These are phyloP conservation scores for Coniella lustricola DNA, from an alignment of 2,329 filamentous ascomycete genomes.

Conservation along the genomic window DNA sequence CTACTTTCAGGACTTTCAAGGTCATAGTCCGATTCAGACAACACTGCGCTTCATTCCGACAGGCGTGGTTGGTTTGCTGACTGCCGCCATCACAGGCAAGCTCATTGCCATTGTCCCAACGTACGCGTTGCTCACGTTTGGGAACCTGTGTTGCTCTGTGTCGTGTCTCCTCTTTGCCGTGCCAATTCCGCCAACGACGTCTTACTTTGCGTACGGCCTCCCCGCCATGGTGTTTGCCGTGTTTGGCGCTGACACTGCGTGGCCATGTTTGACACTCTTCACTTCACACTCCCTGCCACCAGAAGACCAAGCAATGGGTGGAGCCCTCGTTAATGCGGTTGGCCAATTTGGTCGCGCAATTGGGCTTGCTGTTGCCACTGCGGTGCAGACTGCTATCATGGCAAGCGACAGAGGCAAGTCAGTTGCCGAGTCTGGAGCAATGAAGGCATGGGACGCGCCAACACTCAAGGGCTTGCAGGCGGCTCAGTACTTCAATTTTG, in stretches of 20 bases:
- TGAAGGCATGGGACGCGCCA: conserved; percentile 36
- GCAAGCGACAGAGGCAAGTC: conserved; percentile 37
- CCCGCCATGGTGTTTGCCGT: conserved; percentile 60
- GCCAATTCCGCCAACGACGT: conserved; percentile 52
- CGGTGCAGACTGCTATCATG: conserved; percentile 57
- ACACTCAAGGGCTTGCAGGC: conserved; percentile 43
- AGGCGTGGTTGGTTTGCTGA: conserved; percentile 51
- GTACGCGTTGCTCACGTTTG: conserved; percentile 49
- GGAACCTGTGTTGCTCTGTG: conserved; percentile 47
- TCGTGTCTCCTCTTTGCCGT: conserved; percentile 56
- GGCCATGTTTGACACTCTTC: conserved; percentile 59
- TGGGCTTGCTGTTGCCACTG: conserved; percentile 58
- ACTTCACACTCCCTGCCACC: conserved; percentile 54
- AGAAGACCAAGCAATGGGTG: conserved; percentile 61
- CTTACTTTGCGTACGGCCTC: conserved; percentile 62
- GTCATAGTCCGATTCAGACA: conserved; percentile 54
- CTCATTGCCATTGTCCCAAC: conserved; percentile 53
- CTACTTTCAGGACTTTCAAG: conserved; percentile 63
- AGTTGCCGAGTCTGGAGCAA: conserved; percentile 36
- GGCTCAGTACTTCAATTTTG: conserved; percentile 47
- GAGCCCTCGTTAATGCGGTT: conserved; percentile 60
- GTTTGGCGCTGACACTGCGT: conserved; percentile 59
- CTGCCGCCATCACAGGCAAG: conserved; percentile 47
- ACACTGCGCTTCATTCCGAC: conserved; percentile 63
- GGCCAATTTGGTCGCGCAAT: conserved; percentile 59